Base-by-base conservation (phyloP, 345 rosid species). In the Salix purpurea region DNA sequence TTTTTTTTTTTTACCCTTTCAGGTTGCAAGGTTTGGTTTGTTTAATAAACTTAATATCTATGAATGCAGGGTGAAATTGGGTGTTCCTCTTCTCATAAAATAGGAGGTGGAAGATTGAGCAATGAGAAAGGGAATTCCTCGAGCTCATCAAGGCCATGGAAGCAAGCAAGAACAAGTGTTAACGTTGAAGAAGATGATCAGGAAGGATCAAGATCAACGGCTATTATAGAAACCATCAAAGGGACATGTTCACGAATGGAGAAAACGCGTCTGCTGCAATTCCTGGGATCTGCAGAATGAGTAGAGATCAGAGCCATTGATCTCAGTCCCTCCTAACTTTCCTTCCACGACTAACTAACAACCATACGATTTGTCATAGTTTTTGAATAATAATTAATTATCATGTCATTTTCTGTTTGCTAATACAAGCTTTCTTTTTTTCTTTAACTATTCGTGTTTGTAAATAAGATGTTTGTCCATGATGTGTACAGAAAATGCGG, bases 21-120 rank as follows among this genome's bases (percentile, higher is more conserved):
- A 37, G 46, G 7, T 10, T 16, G 1, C 28, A 32, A 30, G 2
- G 23, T 44, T 28, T 42, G 18, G 19, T 30, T 13, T 21, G 19
- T 23, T 67, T 34, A 24, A 30, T 48, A 13, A 4, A 19, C 14
- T 19, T 11, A 32, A 28, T 5, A 7, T 28, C 1, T 18, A 4
- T 18, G 52, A 81, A 75, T 79, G 85, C 85, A 90, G 94, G 90
- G 87, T 67, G 91, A 88, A 62, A 83, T 84, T 42, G 91, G 85
- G 62, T 81, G 84, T 70, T 84, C 85, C n/a, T 89, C 89, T 24
- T 83, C 77, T 66, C 87, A 10, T 66, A 11, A 10, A 18, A 36
- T 11, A 30, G 81, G 67, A 24, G 66, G 60, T 12, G 30, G 75
- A 2, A 76, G 73, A 62, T 12, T 72, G 12, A 67, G 50, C 9